Base-by-base conservation (phyloP, 2,329 filamentous ascomycete species). In the Aspergillus sp. region DNA sequence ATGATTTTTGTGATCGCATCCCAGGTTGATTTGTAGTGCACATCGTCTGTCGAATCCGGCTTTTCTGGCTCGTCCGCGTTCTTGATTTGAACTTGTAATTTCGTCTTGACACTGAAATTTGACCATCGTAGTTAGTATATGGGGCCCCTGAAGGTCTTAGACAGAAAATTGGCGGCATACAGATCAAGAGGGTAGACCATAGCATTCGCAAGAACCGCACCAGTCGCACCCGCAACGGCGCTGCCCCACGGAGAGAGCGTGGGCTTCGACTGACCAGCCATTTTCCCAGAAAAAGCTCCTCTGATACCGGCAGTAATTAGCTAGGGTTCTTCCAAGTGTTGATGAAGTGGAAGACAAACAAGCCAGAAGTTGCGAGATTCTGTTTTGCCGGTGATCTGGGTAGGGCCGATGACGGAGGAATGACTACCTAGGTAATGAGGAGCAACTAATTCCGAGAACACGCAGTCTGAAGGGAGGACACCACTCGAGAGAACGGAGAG, bases 151-250 rank as follows among this genome's bases (percentile, higher is more conserved):
- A 44, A 48, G 7, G 17, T 44, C 39, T 35, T 17, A 25, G 14
- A 35, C 48, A 33, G 12, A 33, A 48, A 50, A 23, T 45, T 25
- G 31, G 27, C 40, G 19, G 78, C 90, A 81, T 81, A 96, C 93
- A 99, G 93, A 77, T 99, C 95, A 60, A 99, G 83, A 47, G 95
- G 95, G 76, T 99, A 99, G 57, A 98, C 93, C 62, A 97, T 79
- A 45, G 93, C 90, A 81, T 99, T 99, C 58, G 95, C 95, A 59
- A 99, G 82, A 39, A 98, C 91, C 47, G 95, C 95, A 61, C 95
- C 95, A 19, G 91, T 90, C 52, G 95, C 91, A 69, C 95, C 95
- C 62, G 95, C 93, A 64, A 96, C 87, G 55, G 95, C 95, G 71
- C 89, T 88, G 55, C 93, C 93, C 93, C 93, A 98, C 55, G 95